phyloP scores from a whole-genome alignment of 1,284 basidiomycete species.

The Ganoderma resinaceum region DNA sequence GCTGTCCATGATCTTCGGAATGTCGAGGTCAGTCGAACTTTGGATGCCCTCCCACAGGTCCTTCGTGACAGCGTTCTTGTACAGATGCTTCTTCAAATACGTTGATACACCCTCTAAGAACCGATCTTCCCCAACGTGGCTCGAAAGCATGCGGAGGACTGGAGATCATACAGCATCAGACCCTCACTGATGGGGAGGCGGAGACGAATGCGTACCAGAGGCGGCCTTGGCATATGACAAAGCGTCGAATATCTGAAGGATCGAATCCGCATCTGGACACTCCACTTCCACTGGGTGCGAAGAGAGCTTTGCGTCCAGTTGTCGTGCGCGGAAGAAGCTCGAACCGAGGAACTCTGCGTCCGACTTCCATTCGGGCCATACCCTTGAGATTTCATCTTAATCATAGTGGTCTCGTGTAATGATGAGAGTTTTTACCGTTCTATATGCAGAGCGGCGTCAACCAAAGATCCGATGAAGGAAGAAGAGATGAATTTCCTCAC shows the following conservation, averaged over 20 bases:
- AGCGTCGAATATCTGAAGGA: constrained; percentile 90
- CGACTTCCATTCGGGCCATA: constrained; percentile 84
- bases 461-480: neutral
- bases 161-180: constrained; percentile 11
- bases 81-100: constrained; percentile 90
- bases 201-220: constrained; percentile 55
- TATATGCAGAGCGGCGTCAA: constrained; percentile 31
- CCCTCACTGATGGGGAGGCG: no score
- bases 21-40: constrained; percentile 79
- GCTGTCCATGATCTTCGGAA: constrained; percentile 87
- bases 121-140: constrained; percentile 88
- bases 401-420: neutral
- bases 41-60: constrained; percentile 93
- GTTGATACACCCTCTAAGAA: constrained; percentile 90
- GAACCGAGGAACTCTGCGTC: constrained; percentile 74
- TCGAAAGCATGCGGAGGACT: constrained; percentile 94
- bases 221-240: constrained; percentile 90
- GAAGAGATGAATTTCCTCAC: constrained; percentile 49
- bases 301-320: constrained; percentile 88
- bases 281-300: constrained; percentile 97
- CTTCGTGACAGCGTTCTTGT: constrained; percentile 85
- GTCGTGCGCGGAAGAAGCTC: constrained; percentile 78
- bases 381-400: constrained; percentile 46
- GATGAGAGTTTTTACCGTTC: constrained; percentile 49
- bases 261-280: constrained; percentile 87